Percentiles rank a stretch among this genome's conserved stretches.
These are phyloP conservation scores for Phyllosticta citriasiana DNA, from an alignment of 2,329 filamentous ascomycete species.

Conservation along the genomic window DNA sequence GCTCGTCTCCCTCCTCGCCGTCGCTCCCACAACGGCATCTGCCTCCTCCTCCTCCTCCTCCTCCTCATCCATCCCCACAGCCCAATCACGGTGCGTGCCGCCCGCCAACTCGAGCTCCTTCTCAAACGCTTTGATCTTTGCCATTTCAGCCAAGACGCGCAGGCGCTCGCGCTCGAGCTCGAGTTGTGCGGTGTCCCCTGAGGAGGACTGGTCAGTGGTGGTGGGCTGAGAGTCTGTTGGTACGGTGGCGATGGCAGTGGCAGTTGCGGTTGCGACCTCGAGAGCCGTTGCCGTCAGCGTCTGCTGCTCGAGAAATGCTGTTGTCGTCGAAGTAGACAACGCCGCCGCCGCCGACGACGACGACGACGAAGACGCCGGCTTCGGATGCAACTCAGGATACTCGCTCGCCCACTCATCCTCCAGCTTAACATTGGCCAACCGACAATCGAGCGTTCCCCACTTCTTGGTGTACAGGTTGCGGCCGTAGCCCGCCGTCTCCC, in stretches of 20 bases:
- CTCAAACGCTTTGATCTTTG: background rate
- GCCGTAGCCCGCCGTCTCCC: slow-evolving; percentile 11
- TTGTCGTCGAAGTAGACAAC: background rate
- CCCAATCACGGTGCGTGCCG: background rate
- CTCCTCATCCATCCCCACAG: background rate
- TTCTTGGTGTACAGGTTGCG: slow-evolving; percentile 12
- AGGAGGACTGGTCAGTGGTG: too few relatives aligned
- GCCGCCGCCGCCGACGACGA: background rate
- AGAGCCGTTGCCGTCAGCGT: background rate
- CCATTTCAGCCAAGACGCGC: background rate
- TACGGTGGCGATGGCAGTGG: background rate
- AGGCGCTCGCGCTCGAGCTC: background rate
- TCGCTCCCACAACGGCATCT: background rate
- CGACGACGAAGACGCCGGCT: background rate
- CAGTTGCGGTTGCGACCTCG: too few relatives aligned
- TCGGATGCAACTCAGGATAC: slow-evolving; percentile 1
- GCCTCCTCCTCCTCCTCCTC: background rate
- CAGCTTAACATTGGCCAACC: background rate
- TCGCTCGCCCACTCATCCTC: slow-evolving; percentile 10
- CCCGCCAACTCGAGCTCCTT: background rate
- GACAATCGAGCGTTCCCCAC: slow-evolving; percentile 12
- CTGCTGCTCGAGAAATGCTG: background rate
- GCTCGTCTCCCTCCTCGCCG: background rate
- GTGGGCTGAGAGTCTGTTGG: background rate
- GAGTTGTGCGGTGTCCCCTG: background rate